A percentile compares a stretch with the other conserved stretches of the same genome.
These are phyloP conservation scores for Penicillium macrosclerotiorum DNA, from an alignment of 495 filamentous ascomycete genomes.

Conservation along the genomic window DNA sequence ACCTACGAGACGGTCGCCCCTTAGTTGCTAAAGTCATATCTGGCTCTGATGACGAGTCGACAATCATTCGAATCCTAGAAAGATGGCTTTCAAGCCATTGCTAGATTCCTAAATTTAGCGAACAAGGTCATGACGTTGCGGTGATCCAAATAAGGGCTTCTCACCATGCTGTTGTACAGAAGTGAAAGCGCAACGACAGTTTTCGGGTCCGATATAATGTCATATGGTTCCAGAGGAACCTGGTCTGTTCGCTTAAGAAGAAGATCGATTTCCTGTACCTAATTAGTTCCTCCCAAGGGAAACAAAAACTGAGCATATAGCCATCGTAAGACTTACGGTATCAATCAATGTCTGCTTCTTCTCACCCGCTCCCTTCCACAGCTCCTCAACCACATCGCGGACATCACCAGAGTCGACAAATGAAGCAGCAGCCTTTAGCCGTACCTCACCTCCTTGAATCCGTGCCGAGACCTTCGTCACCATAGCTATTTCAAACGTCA, in stretches of 20 bases:
- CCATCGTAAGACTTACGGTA: constrained; percentile 26
- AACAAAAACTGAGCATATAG: not conserved
- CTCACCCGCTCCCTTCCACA: constrained; percentile 49
- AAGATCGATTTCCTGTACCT: constrained; percentile 59
- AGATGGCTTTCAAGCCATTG: constrained; percentile 91
- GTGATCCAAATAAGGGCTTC: constrained; percentile 18
- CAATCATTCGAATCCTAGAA: constrained; percentile 71
- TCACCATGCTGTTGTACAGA: constrained; percentile 87
- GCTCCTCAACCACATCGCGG: constrained; percentile 58
- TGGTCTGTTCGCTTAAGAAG: constrained; percentile 65
- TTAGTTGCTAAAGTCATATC: constrained; percentile 36
- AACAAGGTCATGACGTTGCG: no score
- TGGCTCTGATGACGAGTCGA: constrained; percentile 40
- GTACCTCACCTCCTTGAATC: constrained; percentile 36
- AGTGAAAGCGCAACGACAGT: constrained; percentile 79
- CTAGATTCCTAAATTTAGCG: constrained; percentile 25
- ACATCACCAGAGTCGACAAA: constrained; percentile 69
- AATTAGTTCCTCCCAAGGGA: not conserved
- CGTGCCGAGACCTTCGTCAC: constrained; percentile 42
- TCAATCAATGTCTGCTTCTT: constrained; percentile 40
- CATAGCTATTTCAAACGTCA: constrained; percentile 30
- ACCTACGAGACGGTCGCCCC: constrained; percentile 57
- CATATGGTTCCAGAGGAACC: constrained; percentile 63
- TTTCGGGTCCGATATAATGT: constrained; percentile 88
- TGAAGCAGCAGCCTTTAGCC: constrained; percentile 68